These are phyloP conservation scores for Hemisphaericaspora lyxosophila DNA, from an alignment of 1,139 yeast species.

Conservation along the genomic window DNA sequence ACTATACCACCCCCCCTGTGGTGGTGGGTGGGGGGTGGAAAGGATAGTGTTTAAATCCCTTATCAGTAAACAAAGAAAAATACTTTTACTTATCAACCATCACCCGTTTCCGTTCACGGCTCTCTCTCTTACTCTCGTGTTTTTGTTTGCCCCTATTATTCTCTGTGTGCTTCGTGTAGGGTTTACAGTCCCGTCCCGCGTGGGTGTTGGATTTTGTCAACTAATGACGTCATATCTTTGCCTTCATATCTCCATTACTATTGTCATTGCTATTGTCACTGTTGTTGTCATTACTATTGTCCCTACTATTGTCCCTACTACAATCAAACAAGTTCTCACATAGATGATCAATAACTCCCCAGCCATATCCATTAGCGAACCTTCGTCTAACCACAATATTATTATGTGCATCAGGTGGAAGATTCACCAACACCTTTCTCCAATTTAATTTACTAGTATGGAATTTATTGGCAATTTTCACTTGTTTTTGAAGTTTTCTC, in stretches of 20 bases:
- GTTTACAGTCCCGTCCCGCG: no score
- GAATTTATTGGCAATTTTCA: slow-evolving; percentile 82
- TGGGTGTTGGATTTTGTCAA: no score
- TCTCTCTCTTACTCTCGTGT: no score
- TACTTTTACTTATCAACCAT: no score
- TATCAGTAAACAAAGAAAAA: neutral
- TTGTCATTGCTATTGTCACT: neutral
- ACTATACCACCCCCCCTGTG: no score
- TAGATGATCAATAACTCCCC: slow-evolving; percentile 75
- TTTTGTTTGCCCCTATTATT: no score
- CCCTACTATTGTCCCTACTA: neutral
- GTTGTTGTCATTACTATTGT: neutral
- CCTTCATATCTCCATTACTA: no score
- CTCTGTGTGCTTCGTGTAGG: no score
- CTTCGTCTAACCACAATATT: slow-evolving; percentile 86
- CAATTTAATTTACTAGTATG: slow-evolving; percentile 71
- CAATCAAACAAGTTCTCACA: slow-evolving; percentile 18
- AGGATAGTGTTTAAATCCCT: neutral
- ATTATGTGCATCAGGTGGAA: slow-evolving; percentile 95
- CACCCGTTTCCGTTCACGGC: no score
- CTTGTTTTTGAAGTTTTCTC: slow-evolving; percentile 55
- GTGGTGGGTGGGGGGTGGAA: no score
- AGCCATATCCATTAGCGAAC: slow-evolving; percentile 92
- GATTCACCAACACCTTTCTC: slow-evolving; percentile 85
- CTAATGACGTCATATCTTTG: slow-evolving; percentile 1